Percentiles rank a stretch among this genome's conserved stretches.
Evolutionary conservation across 208 protist genomes (phyloP).

Genomic region (Borovskyia barvae): DNA sequence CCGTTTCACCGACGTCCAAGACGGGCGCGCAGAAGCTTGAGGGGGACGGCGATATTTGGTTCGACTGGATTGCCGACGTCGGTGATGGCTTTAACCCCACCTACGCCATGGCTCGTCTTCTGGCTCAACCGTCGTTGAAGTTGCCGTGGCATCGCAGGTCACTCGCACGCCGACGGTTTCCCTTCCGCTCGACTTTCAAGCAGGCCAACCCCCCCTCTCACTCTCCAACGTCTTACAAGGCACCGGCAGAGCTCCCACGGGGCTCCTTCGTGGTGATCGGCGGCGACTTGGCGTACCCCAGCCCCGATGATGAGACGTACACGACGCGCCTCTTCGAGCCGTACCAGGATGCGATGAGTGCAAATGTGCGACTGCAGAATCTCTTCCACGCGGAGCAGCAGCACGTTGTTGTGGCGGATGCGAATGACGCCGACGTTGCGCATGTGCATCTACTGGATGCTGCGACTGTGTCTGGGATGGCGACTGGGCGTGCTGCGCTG

Average conservation of each 20-base stretch:
- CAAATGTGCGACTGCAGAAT: constrained; percentile 39
- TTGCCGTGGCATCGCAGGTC: constrained; percentile 71
- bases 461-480: constrained; percentile 31
- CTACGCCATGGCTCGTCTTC: constrained; percentile 78
- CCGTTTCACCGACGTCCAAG: too few species aligned
- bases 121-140: constrained; percentile 58
- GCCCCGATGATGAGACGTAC: constrained; percentile 72
- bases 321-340: constrained; percentile 68
- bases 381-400: constrained; percentile 45
- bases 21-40: too few species aligned
- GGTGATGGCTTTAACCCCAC: constrained; percentile 90
- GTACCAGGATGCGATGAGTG: constrained; percentile 59
- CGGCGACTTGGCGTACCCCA: constrained; percentile 85
- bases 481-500: constrained; percentile 24
- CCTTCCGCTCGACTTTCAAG: too few species aligned
- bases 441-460: constrained; percentile 61
- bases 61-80: constrained; percentile 86
- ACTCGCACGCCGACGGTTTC: constrained; percentile 73
- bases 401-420: constrained; percentile 43
- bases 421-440: constrained; percentile 44
- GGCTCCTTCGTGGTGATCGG: constrained; percentile 78
- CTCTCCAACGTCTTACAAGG: too few species aligned
- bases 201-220: too few species aligned
- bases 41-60: constrained; percentile 65
- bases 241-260: too few species aligned